Evolutionary conservation across 768 basidiomycete species (phyloP), one percentile per base, ranked within the genome.

Genomic region (Auriscalpium orientale): DNA sequence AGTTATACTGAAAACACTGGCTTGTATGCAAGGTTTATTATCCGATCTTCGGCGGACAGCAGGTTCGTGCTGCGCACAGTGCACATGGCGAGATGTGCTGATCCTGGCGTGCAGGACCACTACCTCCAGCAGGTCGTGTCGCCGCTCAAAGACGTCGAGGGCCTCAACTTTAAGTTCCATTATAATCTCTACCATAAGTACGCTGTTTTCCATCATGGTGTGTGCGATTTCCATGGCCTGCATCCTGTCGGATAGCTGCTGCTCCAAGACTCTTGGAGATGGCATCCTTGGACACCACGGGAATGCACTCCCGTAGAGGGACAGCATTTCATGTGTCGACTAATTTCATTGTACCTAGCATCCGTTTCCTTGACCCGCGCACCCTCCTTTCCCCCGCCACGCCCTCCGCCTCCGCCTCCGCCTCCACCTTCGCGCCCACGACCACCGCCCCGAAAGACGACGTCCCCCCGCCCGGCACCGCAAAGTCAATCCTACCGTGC

Each of bases 111-210:
- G 15, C 66, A 98, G 86, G 97, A 98, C 67, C 92, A 95, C 67
- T 99, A 99, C 70, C 76, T 99, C 54, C 97, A 99, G 70, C 95
- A 98, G 76, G 83, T 98, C 55, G 94, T 99, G 8, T 94, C 92
- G 0, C 94, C 97, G 2, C 79, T 88, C 60, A 99, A 99, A 72
- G 97, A 99, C 63, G 97, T 99, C 58, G 97, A 99, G 72, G 95
- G 97, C 2, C 78, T 99, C 52, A 84, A 99, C 71, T 91, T 91
- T 76, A 95, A 95, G 68, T 98, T 97, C 68, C 89, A 93, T 66
- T 90, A 87, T 66, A 95, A 95, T 69, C 74, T 95, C 53, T 94
- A 95, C 70, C 92, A 95, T 77, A 97, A 95, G 94, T 95, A 61
- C 53, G 82, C 61, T 33, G 8, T 51, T n/a, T 13, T 37, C 53